Base-by-base conservation (phyloP, 176 grass and related monocot species). In the Alopecurus myosuroides region DNA sequence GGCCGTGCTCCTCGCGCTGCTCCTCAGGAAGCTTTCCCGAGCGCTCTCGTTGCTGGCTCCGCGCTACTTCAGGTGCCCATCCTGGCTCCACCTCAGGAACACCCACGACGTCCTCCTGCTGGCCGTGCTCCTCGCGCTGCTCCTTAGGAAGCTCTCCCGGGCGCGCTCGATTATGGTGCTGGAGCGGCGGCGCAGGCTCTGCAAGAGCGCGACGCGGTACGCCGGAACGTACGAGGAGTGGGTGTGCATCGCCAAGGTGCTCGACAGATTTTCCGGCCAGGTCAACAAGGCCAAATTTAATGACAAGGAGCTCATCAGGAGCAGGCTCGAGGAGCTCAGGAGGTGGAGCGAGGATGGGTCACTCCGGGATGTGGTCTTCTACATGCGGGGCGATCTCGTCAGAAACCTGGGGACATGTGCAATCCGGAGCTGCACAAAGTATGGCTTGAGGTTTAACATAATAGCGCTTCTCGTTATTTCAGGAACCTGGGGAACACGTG, bases 401-500 rank as follows among this genome's bases (percentile, higher is more conserved):
- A 93, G 97, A 79, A 99, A 96, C 81, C 70, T 99, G 81, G 97
- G 97, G 13, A 96, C 51, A 91, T 96, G 97, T 92, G 93, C 40
- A 96, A 96, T 69, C 91, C 97, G n/a, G 97, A 95, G 86, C 86
- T 99, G 12, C 93, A 99, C 22, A 99, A 92, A 49, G 97, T 89
- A 31, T 84, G 97, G 81, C 89, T 94, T 71, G 85, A 99, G 93
- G 97, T 56, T 34, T 56, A 37, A 78, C 34, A 39, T 55, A 19
- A 23, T 19, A 45, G 22, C 52, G 42, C 37, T 39, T n/a, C n/a
- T n/a, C n/a, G n/a, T n/a, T n/a, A n/a, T n/a, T n/a, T 95, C 14
- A 93, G 96, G 81, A 98, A 95, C 80, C 76, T 98, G 82, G 96
- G 96, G 11, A 98, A 95, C 49, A 90, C 94, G 96, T 92, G 93